Evolutionary conservation across 2,329 filamentous ascomycete species (phyloP), one percentile per base, ranked within the genome.

Genomic region (Hypoxylon rubiginosum): DNA sequence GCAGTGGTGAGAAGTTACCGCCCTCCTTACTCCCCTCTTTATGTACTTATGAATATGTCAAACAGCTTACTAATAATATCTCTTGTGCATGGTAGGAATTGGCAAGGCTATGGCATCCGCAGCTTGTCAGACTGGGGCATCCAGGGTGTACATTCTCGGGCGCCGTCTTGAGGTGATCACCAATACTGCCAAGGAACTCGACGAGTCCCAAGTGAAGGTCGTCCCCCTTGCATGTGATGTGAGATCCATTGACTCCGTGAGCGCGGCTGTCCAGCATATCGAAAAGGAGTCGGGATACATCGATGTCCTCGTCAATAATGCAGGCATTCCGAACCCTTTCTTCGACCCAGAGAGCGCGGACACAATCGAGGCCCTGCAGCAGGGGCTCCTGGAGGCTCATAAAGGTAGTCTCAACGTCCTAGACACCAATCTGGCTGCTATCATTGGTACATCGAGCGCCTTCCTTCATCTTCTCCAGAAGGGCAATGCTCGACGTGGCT

Each of bases 161-260:
- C 52, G 52, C 52, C 52, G 52, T 55, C 52, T 46, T n/a, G 52
- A 55, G 36, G 52, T 55, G 52, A 45, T 55, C 52, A 55, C 52
- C 39, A 55, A 55, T 55, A 55, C 52, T 55, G 52, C 52, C 52
- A 55, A 46, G 52, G 52, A 55, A 46, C 52, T 55, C 24, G 36
- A 55, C 26, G 52, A 46, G 52, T 46, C 52, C 52, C 52, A 32
- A 45, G 39, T 46, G 52, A 55, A 55, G 17, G 43, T 48, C 21
- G 43, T 48, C 28, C 43, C 43, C 43, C 19, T 48, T 48, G 21
- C 1, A 28, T 48, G 43, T 26, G 43, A 48, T 26, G 43, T 48
- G 43, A 48, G 43, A 48, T 48, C 43, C 43, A 48, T 48, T 48
- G 43, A 48, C 19, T 48, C 43, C 43, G 43, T 48, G 21, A 48